Base-by-base conservation (phyloP, 768 basidiomycete genomes). In the Stropharia rugosoannulata region DNA sequence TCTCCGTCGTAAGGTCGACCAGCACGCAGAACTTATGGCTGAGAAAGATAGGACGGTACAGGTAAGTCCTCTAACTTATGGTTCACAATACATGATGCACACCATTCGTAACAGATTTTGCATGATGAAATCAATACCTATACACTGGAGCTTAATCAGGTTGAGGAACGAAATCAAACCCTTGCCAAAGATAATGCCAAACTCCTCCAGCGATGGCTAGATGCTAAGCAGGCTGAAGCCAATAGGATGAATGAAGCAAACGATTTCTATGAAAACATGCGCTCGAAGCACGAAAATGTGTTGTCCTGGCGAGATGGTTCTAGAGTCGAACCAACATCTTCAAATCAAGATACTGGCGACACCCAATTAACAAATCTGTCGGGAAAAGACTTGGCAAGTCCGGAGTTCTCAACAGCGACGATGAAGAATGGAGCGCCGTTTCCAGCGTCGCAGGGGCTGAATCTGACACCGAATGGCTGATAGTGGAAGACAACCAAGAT, bases 161-260 rank as follows among this genome's bases (percentile, higher is more conserved):
- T 96, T 22, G 89, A 92, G 54, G 86, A 93, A 58, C 86, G 92
- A 36, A 97, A 96, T 68, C 79, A 85, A 64, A 87, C 78, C n/a
- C 81, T 99, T 35, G 84, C 85, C 48, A 89, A 88, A 64, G 96
- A 99, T 70, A 99, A 99, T 64, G 95, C 95, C 22, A 89, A 93
- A 64, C 83, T 99, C 25, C 80, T 98, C 1, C 94, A 97, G 68
- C 88, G 96, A 15, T 99, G 97, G 96, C 80, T 98, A 8, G 97
- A 98, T 64, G 87, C 89, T 60, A 97, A 97, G 73, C 93, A 97
- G 68, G 75, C 80, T 11, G 95, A 95, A 65, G 96, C 90, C 8
- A 93, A 95, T 70, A 87, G 86, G 73, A 91, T 99, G 90, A 98
- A 98, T 72, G 90, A 91, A 64, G 93, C 89, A 12, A 93, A 93